Percentiles rank a stretch among this genome's conserved stretches.
These are phyloP conservation scores for Thielaviopsis musarum DNA, from an alignment of 2,329 filamentous ascomycete species.

Conservation along the genomic window DNA sequence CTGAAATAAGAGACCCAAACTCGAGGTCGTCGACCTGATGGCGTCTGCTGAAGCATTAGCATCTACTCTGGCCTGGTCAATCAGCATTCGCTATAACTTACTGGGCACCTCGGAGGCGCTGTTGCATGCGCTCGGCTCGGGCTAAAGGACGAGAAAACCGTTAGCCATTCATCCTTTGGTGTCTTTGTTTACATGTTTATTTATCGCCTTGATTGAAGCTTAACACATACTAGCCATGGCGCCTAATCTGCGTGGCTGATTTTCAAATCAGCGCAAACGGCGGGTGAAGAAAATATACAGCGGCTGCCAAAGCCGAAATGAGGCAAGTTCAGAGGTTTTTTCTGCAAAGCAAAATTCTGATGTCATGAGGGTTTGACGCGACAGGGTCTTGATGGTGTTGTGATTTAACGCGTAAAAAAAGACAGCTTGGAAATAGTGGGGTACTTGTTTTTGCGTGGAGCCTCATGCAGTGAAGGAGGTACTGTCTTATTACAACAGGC, in stretches of 20 bases:
- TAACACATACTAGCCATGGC: conserved; percentile 8
- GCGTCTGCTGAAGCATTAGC: conserved; percentile 22
- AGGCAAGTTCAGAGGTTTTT: neutral
- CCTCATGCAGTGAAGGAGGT: neutral
- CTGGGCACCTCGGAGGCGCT: conserved; percentile 49
- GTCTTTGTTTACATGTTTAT: neutral
- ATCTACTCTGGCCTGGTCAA: neutral
- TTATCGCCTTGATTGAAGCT: neutral
- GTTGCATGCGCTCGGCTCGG: conserved; percentile 45
- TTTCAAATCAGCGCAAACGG: neutral
- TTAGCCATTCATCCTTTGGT: neutral
- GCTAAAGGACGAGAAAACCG: conserved; percentile 19
- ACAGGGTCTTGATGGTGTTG: neutral
- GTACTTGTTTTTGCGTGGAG: neutral
- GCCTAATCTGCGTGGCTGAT: neutral
- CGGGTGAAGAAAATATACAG: neutral
- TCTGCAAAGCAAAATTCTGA: neutral
- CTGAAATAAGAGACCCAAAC: conserved; percentile 22
- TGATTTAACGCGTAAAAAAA: conserved; percentile 4
- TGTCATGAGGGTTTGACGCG: neutral
- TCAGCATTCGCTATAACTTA: conserved; percentile 20
- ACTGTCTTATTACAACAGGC: neutral
- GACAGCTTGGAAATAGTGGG: neutral
- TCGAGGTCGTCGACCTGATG: conserved; percentile 42
- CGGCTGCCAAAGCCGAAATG: neutral